Evolutionary conservation across 2,329 filamentous ascomycete genomes (phyloP), one percentile per base, ranked within the genome.

Genomic region (Aspergillus brunneoviolaceus): DNA sequence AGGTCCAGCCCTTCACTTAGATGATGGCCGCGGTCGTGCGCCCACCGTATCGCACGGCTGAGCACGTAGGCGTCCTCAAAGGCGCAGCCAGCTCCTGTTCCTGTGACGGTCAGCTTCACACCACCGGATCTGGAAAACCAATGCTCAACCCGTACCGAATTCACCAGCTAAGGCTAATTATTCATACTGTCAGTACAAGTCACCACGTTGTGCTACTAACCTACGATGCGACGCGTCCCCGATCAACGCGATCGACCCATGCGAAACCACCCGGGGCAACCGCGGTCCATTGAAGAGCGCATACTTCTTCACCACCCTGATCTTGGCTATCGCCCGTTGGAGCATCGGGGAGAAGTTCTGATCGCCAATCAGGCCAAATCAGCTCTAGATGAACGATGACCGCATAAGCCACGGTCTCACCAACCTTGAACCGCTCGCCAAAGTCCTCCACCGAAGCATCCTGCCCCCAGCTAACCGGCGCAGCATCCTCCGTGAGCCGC

Each of bases 201-300:
- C 4, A n/a, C 4, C 25, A 29, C 1, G 12, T 12, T 5, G 10
- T 2, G n/a, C 11, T 16, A 21, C 35, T 16, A 21, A 61, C 60
- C 31, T 27, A 62, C 60, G 60, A 42, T 64, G 62, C 27, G 62
- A 62, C 9, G 62, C 62, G 33, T 64, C 62, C 12, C 62, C 62
- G 11, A 64, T 48, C 29, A 64, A 48, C 1, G 62, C 62, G 49
- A 62, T 60, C 3, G 49, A 54, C 2, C 49, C 58, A 16, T 52
- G 52, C 9, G 49, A 57, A 6, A 60, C 42, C 1, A 62, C 45
- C 5, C 16, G 55, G 5, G 57, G 54, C 4, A 64, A 14, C 14
- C 58, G 51, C 2, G 62, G 60, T 0, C 62, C 60, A 3, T 58
- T 56, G 21, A 62, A 64, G 4, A 64, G 58, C 4, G 62, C 57